phyloP scores from a whole-genome alignment of 768 basidiomycete genomes.

The Termitomyces sp. region DNA sequence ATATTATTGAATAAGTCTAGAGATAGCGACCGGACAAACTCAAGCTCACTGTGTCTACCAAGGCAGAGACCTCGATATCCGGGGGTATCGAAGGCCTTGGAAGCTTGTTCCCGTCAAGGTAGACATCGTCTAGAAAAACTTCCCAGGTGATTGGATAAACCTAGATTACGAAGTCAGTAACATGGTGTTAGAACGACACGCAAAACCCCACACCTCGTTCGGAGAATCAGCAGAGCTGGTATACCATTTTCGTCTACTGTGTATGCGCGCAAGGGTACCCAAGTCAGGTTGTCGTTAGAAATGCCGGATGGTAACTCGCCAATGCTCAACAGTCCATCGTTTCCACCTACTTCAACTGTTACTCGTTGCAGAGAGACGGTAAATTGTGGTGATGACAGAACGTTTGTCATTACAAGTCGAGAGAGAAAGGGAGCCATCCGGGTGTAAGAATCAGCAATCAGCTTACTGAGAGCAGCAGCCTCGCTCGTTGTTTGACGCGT shows the following conservation, averaged over 20 bases:
- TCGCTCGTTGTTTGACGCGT: constrained; percentile 13
- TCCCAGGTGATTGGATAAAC: constrained; percentile 70
- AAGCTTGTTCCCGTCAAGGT: constrained; percentile 59
- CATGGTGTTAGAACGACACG: background rate
- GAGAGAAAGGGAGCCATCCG: constrained; percentile 40
- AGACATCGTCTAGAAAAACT: constrained; percentile 65
- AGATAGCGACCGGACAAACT: background rate
- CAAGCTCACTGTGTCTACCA: constrained; percentile 63
- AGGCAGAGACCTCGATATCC: constrained; percentile 51
- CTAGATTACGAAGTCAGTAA: constrained; percentile 24
- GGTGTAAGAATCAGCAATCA: constrained; percentile 36
- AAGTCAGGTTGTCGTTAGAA: constrained; percentile 46
- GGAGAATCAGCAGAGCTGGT: constrained; percentile 46
- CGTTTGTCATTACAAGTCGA: constrained; percentile 35
- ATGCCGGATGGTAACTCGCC: constrained; percentile 58
- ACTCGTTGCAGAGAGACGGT: constrained; percentile 65
- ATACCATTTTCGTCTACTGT: constrained; percentile 46
- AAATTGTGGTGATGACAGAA: constrained; percentile 42
- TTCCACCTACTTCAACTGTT: constrained; percentile 62
- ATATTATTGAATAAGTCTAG: background rate
- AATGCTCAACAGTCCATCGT: constrained; percentile 58
- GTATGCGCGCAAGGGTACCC: constrained; percentile 62
- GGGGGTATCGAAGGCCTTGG: constrained; percentile 48
- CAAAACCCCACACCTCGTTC: constrained; percentile 43
- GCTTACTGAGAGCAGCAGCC: constrained; percentile 13